These are phyloP conservation scores for Alternaria metachromatica DNA, from an alignment of 2,329 filamentous ascomycete genomes.

Conservation along the genomic window DNA sequence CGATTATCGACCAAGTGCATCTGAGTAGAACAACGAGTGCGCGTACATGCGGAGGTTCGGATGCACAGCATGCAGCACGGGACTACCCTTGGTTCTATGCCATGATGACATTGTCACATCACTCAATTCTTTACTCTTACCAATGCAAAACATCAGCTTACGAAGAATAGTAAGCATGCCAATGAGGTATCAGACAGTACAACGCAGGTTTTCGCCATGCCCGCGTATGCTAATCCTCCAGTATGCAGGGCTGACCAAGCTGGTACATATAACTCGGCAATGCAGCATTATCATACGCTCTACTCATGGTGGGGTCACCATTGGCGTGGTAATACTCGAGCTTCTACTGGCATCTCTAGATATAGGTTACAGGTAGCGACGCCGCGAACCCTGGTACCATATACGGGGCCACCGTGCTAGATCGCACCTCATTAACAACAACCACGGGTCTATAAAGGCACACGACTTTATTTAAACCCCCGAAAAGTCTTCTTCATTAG, in stretches of 20 bases:
- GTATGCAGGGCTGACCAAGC: background rate
- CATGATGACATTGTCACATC: background rate
- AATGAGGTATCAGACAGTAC: background rate
- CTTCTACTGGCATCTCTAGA: background rate
- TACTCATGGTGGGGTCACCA: background rate
- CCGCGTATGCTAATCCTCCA: background rate
- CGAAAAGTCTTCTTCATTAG: background rate
- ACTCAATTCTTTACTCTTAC: background rate
- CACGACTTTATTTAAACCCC: background rate
- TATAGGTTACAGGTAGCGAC: background rate
- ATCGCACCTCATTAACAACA: background rate
- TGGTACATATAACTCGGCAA: background rate
- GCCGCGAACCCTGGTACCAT: background rate
- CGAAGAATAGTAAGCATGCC: background rate
- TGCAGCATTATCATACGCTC: background rate
- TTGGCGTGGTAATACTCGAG: background rate
- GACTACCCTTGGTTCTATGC: background rate
- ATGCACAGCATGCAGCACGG: background rate
- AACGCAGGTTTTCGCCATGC: background rate
- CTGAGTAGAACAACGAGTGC: background rate
- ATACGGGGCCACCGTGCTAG: background rate
- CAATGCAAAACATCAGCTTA: background rate
- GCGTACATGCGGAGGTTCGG: background rate
- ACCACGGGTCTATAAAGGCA: background rate
- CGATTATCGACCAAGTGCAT: background rate